Conservation (phyloP, 2,329 filamentous ascomycete species). For the Colletotrichum sansevieriae region DNA sequence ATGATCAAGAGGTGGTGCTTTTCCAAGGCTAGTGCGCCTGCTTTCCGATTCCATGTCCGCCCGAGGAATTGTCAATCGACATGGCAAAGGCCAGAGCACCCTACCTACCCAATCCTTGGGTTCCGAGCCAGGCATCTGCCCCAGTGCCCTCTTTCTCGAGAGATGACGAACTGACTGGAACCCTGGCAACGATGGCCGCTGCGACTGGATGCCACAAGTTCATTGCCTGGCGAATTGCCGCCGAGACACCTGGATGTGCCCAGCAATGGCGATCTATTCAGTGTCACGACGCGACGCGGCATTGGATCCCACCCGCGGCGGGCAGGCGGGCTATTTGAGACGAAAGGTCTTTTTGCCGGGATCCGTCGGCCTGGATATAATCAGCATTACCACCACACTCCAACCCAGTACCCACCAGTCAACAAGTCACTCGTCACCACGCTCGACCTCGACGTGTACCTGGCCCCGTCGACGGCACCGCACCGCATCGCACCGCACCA, state of each 20-base stretch:
- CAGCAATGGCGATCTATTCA: constrained; percentile 26
- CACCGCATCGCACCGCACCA: too few relatives aligned
- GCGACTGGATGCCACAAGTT: constrained; percentile 9
- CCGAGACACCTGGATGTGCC: constrained; percentile 26
- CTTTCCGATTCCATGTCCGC: constrained; percentile 29
- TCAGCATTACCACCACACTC: constrained; percentile 9
- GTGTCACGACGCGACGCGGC: constrained; percentile 8
- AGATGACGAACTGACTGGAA: constrained; percentile 21
- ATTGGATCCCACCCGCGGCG: constrained; percentile 23
- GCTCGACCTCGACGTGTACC: background rate
- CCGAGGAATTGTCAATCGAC: constrained; percentile 16
- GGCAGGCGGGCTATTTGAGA: constrained; percentile 32
- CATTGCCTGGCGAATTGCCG: background rate
- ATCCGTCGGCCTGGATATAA: constrained; percentile 21
- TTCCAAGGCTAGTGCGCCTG: background rate
- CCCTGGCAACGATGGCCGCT: constrained; percentile 1
- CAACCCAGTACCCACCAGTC: background rate
- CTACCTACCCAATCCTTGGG: background rate
- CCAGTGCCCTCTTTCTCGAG: background rate
- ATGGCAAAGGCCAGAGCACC: constrained; percentile 25
- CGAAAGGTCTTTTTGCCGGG: constrained; percentile 29
- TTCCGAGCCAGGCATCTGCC: constrained; percentile 5
- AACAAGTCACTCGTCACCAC: background rate
- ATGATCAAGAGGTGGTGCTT: constrained; percentile 7
- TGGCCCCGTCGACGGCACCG: constrained; percentile 1